phyloP scores from a whole-genome alignment of 2,329 filamentous ascomycete genomes.

The Botrytis hyacinthi region DNA sequence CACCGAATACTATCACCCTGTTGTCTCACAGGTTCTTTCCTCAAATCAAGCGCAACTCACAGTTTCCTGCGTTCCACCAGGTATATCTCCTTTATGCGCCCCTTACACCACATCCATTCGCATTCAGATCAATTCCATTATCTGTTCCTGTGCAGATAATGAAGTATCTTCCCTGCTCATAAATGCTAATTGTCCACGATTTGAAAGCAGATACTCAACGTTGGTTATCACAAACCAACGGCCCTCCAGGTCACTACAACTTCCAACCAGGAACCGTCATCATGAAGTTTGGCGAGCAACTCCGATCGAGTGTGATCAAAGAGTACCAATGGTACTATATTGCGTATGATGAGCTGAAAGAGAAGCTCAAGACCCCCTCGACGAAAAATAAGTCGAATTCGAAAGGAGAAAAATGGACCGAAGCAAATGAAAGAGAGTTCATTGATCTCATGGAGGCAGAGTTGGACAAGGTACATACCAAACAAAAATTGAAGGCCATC shows the following conservation, averaged over 20 bases:
- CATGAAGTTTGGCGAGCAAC: conserved; percentile 93
- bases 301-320: conserved; percentile 91
- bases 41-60: not conserved
- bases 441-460: conserved; percentile 84
- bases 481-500: conserved; percentile 95
- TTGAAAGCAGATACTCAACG: conserved; percentile 27
- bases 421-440: conserved; percentile 88
- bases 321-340: conserved; percentile 99
- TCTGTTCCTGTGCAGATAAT: not conserved
- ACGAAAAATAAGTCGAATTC: conserved; percentile 47
- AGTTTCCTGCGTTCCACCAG: not conserved
- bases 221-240: conserved; percentile 26
- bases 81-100: not conserved
- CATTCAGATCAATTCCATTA: not conserved
- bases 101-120: not conserved
- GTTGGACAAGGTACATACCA: conserved; percentile 95
- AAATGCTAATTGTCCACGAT: conserved; percentile 36
- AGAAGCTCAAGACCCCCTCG: conserved; percentile 67
- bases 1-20: not conserved
- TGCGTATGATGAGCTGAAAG: conserved; percentile 91
- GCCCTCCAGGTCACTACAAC: conserved; percentile 25
- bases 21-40: not conserved
- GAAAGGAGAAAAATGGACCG: conserved; percentile 71
- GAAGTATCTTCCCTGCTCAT: not conserved
- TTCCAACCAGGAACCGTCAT: conserved; percentile 51